Evolutionary conservation across 331 rosid genomes (phyloP).

Genomic region (Arachis monticola): DNA sequence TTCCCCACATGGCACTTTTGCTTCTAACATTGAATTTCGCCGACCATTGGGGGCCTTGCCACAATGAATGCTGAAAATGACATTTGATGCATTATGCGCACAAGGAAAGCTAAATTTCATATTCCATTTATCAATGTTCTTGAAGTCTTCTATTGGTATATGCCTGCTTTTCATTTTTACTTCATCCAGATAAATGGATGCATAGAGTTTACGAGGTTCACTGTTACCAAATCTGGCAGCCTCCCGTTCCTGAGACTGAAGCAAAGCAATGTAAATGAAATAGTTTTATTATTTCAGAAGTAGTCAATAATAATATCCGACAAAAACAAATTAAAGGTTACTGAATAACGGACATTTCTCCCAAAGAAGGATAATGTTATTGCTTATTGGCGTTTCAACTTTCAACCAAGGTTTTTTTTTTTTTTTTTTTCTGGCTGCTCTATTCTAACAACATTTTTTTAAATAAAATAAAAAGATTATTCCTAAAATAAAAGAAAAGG

Average conservation of each 20-base stretch:
- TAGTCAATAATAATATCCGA: no score
- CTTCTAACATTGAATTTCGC: slow-evolving; percentile 88
- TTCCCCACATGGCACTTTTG: slow-evolving; percentile 70
- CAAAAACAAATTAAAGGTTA: no score
- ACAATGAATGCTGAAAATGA: slow-evolving; percentile 83
- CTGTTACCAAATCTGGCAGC: slow-evolving; percentile 82
- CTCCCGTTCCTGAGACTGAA: slow-evolving; percentile 60
- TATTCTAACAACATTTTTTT: no score
- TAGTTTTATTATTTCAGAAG: not conserved
- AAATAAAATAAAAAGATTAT: no score
- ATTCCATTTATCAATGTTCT: slow-evolving; percentile 66
- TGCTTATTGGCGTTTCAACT: no score
- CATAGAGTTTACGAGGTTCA: slow-evolving; percentile 58
- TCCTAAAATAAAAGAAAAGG: no score
- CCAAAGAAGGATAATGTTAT: no score
- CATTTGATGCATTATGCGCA: slow-evolving; percentile 75
- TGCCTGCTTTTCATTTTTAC: slow-evolving; percentile 86
- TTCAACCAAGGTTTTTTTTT: no score
- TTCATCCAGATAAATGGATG: slow-evolving; percentile 82
- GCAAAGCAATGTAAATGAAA: not conserved
- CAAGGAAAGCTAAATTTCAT: slow-evolving; percentile 94
- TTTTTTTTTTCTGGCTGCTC: no score
- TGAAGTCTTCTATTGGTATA: slow-evolving; percentile 51
- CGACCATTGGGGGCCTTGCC: slow-evolving; percentile 67
- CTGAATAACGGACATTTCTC: no score